These are phyloP conservation scores for Penicillium taxi DNA, from an alignment of 495 filamentous ascomycete genomes.

Conservation along the genomic window DNA sequence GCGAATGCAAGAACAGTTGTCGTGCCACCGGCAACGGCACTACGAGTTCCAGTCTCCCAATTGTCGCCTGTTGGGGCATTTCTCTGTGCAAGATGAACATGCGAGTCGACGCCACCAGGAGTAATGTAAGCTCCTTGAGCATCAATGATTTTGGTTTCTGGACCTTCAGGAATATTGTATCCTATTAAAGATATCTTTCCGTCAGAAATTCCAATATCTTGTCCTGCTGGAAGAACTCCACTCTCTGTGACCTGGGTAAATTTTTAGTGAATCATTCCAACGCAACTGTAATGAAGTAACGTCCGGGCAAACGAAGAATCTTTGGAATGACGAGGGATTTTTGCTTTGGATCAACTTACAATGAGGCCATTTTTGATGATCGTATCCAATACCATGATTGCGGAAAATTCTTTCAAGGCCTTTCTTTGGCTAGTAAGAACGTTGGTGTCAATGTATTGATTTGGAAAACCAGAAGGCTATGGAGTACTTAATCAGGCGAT, in stretches of 20 bases:
- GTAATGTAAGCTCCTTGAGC: conserved; percentile 9
- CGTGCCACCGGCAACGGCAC: conserved; percentile 52
- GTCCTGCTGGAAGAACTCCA: conserved; percentile 2
- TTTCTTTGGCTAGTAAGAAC: background rate
- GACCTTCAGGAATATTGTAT: conserved; percentile 1
- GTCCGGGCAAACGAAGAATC: too few species aligned
- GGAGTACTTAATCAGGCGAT: too few species aligned
- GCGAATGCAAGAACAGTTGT: conserved; percentile 55
- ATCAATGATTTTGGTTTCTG: conserved; percentile 5
- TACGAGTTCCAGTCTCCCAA: conserved; percentile 43
- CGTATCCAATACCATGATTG: conserved; percentile 2
- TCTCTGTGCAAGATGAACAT: conserved; percentile 41
- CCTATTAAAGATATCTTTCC: conserved; percentile 4
- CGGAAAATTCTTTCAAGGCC: background rate
- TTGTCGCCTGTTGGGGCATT: conserved; percentile 40
- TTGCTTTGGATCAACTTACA: background rate
- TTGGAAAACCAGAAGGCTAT: too few species aligned
- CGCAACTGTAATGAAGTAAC: too few species aligned
- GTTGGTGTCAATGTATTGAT: background rate
- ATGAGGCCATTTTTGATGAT: conserved; percentile 5
- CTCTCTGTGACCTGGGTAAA: conserved; percentile 2
- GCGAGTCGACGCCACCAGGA: conserved; percentile 39
- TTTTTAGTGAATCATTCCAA: background rate
- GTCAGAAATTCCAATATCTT: conserved; percentile 5
- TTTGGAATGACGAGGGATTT: background rate